Percentiles rank a stretch among this genome's conserved stretches.
Evolutionary conservation across 306 rosid genomes (phyloP).

Genomic region (Citrullus amarus): DNA sequence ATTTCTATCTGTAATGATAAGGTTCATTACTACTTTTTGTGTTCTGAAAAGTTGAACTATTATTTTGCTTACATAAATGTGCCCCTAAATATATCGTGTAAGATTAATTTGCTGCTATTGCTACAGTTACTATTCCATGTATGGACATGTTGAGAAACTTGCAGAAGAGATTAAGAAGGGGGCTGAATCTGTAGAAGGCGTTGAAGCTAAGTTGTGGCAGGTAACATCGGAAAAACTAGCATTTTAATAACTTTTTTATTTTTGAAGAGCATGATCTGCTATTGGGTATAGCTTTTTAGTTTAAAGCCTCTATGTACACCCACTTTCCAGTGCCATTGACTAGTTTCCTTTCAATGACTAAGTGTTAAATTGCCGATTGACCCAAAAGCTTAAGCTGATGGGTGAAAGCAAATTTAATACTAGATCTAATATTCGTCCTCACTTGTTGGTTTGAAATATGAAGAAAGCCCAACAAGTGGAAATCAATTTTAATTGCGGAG

Average conservation of each 20-base stretch:
- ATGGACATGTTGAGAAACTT: slow-evolving; percentile 87
- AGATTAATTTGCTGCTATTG: slow-evolving; percentile 3
- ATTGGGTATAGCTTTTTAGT: too few relatives aligned
- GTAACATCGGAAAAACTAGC: slow-evolving; percentile 17
- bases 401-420: too few relatives aligned
- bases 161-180: slow-evolving; percentile 87
- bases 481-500: too few relatives aligned
- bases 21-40: neutral
- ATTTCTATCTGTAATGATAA: neutral
- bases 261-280: too few relatives aligned
- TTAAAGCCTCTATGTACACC: too few relatives aligned
- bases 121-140: slow-evolving; percentile 85
- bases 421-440: too few relatives aligned
- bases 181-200: slow-evolving; percentile 81
- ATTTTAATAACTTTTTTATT: neutral
- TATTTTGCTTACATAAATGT: neutral
- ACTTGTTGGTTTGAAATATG: too few relatives aligned
- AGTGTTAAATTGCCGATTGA: too few relatives aligned
- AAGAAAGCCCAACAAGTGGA: too few relatives aligned
- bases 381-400: too few relatives aligned
- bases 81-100: neutral
- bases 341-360: neutral
- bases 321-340: neutral
- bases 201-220: slow-evolving; percentile 88
- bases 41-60: neutral